Evolutionary conservation across 2,329 filamentous ascomycete species (phyloP), one percentile per base, ranked within the genome.

Genomic region (Ascochyta clinopodiicola): DNA sequence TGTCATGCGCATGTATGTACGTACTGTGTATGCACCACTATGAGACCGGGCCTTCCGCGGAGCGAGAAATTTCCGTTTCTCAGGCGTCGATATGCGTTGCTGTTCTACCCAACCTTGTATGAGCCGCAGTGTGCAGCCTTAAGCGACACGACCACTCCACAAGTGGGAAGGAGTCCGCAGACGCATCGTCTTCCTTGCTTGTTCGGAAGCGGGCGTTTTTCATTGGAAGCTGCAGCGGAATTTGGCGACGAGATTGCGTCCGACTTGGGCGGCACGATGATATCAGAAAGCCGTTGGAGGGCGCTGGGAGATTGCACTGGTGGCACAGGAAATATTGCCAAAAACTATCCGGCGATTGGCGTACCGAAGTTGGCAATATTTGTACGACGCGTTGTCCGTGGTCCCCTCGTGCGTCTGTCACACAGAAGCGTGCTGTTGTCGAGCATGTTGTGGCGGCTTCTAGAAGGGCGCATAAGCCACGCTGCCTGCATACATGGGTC

Each of bases 1-100:
- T 48, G 43, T 40, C 34, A 35, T 38, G 27, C 6, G 22, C 6
- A 29, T 10, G 27, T 12, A 27, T 9, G 7, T 27, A 9, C 25
- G 9, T 27, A 8, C 9, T 42, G 12, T 32, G 29, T 17, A 7
- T 38, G 29, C 29, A 31, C 13, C n/a, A 6, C 32, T 17, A 17
- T 6, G 1, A 6, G 6, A 3, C 32, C 51, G 57, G 59, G 53
- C 57, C 60, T 51, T 49, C 58, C 34, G 57, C 68, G 68, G 68
- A 71, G 60, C 56, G 49, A 66, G 51, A 68, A 69, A 68, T 67
- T 68, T 71, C 67, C 68, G 68, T 64, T 57, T 56, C 53, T 61
- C 50, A 60, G 54, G 43, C 59, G 47, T 56, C 40, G 47, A 53
- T 44, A 50, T 49, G 53, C 52, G 46, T 46, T 46, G 52, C 51